These are phyloP conservation scores for Beauveria sp. DNA, from an alignment of 2,329 filamentous ascomycete species.

Conservation along the genomic window DNA sequence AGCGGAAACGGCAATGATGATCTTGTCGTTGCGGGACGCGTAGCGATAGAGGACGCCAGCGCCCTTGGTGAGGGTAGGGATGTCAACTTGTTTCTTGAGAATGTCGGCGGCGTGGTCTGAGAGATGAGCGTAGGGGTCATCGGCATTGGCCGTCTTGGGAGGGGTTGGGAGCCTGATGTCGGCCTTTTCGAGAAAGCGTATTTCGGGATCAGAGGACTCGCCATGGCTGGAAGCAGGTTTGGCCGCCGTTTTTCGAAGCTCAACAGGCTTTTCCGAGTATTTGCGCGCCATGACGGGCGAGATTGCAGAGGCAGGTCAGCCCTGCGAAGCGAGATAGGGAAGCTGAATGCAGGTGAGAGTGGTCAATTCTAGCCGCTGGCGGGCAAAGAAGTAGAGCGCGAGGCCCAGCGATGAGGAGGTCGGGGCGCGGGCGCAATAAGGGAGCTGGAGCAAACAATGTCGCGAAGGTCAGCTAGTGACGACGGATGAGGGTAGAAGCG, in stretches of 20 bases:
- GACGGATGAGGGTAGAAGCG: neutral
- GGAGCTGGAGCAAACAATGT: neutral
- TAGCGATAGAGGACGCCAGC: conserved; percentile 62
- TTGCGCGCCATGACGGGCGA: conserved; percentile 15
- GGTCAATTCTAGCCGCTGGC: neutral
- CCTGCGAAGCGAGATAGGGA: neutral
- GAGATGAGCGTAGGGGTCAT: conserved; percentile 54
- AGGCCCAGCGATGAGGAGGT: neutral
- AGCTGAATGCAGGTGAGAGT: neutral
- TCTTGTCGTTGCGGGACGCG: conserved; percentile 55
- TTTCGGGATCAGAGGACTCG: conserved; percentile 25
- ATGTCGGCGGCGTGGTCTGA: conserved; percentile 58
- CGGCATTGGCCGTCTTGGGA: conserved; percentile 29
- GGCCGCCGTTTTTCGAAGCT: conserved; percentile 12
- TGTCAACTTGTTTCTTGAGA: conserved; percentile 60
- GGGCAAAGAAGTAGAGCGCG: neutral
- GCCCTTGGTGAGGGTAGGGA: conserved; percentile 56
- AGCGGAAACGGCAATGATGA: conserved; percentile 54
- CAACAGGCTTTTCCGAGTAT: neutral
- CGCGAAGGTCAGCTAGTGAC: neutral
- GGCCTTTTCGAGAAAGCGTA: conserved; percentile 29
- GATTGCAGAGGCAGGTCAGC: neutral
- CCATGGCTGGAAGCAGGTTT: conserved; percentile 28
- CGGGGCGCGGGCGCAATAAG: neutral
- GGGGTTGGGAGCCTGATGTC: conserved; percentile 34